Percentiles rank a stretch among this genome's conserved stretches.
phyloP scores from a whole-genome alignment of 805 yeast species.

The Monosporozyma siamensis region DNA sequence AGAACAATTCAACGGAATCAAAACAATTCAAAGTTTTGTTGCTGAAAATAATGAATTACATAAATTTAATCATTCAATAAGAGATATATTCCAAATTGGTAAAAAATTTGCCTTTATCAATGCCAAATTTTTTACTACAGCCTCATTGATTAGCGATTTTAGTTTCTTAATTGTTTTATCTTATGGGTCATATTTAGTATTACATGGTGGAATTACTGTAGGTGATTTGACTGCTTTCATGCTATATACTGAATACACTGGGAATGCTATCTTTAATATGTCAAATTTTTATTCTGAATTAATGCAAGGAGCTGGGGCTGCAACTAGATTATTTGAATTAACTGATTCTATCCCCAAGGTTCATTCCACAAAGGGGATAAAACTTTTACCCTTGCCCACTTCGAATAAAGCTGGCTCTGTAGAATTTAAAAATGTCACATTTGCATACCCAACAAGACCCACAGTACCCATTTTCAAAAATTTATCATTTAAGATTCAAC shows the following conservation, averaged over 20 bases:
- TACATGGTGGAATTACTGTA: conserved; percentile 62
- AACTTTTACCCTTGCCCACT: conserved; percentile 24
- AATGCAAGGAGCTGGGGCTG: conserved; percentile 98
- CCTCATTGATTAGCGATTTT: conserved; percentile 78
- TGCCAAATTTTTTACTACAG: conserved; percentile 69
- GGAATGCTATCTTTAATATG: conserved; percentile 82
- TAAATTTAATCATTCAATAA: conserved; percentile 64
- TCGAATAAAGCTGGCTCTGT: conserved; percentile 32
- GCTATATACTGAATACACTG: conserved; percentile 93
- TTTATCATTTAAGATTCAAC: conserved; percentile 39
- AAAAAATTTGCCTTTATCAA: conserved; percentile 70
- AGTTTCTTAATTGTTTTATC: conserved; percentile 67
- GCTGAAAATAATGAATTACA: conserved; percentile 76
- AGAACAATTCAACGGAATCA: conserved; percentile 79
- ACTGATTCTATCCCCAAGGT: conserved; percentile 69
- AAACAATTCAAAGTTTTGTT: conserved; percentile 86
- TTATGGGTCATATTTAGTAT: conserved; percentile 75
- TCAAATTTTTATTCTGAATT: conserved; percentile 89
- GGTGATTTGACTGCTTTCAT: conserved; percentile 92
- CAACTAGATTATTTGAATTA: conserved; percentile 82
- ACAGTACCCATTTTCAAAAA: conserved; percentile 46
- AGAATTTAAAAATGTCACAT: conserved; percentile 55
- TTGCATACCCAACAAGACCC: conserved; percentile 84
- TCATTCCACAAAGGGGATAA: conserved; percentile 51
- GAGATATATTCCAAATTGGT: conserved; percentile 57